Base-by-base conservation (phyloP, 495 filamentous ascomycete genomes). In the Aspergillus ostianus region DNA sequence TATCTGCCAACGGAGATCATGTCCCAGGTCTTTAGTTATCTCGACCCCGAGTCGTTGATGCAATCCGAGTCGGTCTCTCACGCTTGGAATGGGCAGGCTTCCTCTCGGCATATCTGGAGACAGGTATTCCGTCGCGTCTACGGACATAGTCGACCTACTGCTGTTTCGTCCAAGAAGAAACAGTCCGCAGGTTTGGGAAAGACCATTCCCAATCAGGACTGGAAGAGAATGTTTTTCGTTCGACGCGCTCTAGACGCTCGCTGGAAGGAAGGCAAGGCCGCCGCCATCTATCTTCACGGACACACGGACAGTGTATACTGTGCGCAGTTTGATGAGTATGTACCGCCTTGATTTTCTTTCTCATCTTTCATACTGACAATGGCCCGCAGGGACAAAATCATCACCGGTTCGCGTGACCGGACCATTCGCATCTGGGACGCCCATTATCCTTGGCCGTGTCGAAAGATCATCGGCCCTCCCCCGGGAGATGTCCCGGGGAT, bases 371-470 rank as follows among this genome's bases (percentile, higher is more conserved):
- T 50, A 53, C 53, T 64, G 36, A 60, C 26, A 19, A 26, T 46
- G 5, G 13, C 32, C 36, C 47, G 21, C 48, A 94, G 90, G 70
- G 75, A 88, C 65, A 98, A 98, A 70, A 94, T 98, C 63, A 92
- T 98, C 57, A 98, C 95, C 15, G 94, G 94, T 56, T 97, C 94
- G 15, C 87, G 95, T 58, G 94, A 98, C 70, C 89, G 87, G 65
- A 97, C 94, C 0, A 93, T 98, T 65, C 87, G 94, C 53, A 85
- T 98, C 21, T 98, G 94, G 94, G 90, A 97, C 73, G 88, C 96
- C 74, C 83, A 87, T 61, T 80, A 80, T 56, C 93, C 88, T 10
- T 90, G 87, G 67, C 79, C 89, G 56, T 97, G 93, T 69, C 79
- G 83, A 32, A 87, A 91, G 59, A 82, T 97, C 52, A 92, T 97